Base-by-base conservation (phyloP, 1,139 yeast genomes). In the Protomyces gravidus region DNA sequence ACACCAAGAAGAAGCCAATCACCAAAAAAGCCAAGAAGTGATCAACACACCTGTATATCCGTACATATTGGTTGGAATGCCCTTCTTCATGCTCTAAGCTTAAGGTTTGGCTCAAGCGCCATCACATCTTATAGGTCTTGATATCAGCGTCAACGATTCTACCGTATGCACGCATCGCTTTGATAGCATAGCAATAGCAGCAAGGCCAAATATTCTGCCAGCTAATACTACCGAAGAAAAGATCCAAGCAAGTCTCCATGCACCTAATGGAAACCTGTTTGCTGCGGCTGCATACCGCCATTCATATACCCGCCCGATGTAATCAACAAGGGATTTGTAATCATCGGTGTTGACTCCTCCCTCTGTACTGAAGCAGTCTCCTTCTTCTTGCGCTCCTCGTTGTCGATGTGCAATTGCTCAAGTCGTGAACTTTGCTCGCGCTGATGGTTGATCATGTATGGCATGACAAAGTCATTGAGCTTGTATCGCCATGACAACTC, bases 401-500 rank as follows among this genome's bases (percentile, higher is more conserved):
- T 78, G 71, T 88, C 95, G 62, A 75, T 77, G 67, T 86, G 79
- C 59, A 89, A 78, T 70, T 80, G 87, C 66, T 80, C 77, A 65
- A 90, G 72, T 64, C 79, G 78, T 67, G 80, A 81, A 67, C 81
- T 82, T 73, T 87, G 90, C 73, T 90, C 97, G 67, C 84, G 83
- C 66, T 70, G 73, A 67, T 85, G 75, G 19, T 95, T 86, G 69
- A 94, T 89, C 72, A 84, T 85, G 73, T 89, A 94, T 59, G 98
- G 98, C 78, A 86, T 90, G 66, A 88, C 84, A 76, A 85, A 89
- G 67, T 80, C 82, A 70, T 82, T 84, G 73, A 92, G 81, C 65
- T 82, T 81, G 72, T 89, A 86, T 71, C 95, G 79, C 98, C 98
- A 92, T 46, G 95, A 80, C 67, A 89, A 76, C 73, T 92, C 98